A percentile compares a stretch with the other conserved stretches of the same genome.
Conservation (phyloP, 2,329 filamentous ascomycete species). For the Diaporthe amygdali region DNA sequence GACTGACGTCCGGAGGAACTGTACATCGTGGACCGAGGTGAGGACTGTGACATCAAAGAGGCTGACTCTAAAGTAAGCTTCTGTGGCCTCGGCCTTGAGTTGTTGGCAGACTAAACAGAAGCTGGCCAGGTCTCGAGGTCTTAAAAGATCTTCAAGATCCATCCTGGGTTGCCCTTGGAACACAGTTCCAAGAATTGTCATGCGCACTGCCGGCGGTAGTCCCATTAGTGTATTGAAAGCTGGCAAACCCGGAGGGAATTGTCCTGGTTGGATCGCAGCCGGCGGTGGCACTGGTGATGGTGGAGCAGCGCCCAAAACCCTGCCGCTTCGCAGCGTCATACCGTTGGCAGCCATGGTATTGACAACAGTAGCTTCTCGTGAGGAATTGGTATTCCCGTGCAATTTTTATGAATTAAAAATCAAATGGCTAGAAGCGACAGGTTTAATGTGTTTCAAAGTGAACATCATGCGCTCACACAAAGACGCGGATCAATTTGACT, state of each 20-base stretch:
- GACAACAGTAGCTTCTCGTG: background rate
- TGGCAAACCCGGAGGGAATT: too few relatives aligned
- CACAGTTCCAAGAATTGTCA: background rate
- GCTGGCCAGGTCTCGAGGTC: background rate
- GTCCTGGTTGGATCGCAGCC: background rate
- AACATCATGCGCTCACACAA: background rate
- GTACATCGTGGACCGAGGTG: background rate
- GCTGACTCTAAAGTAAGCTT: background rate
- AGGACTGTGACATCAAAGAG: background rate
- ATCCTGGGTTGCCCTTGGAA: background rate
- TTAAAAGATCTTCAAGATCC: background rate
- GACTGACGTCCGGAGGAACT: accelerated
- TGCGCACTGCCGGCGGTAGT: background rate
- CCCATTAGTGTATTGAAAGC: background rate
- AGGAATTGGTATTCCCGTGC: accelerated
- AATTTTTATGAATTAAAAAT: background rate
- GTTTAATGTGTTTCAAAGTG: background rate
- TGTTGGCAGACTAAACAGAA: background rate
- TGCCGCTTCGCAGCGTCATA: background rate
- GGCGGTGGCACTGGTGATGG: background rate
- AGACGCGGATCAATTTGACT: background rate
- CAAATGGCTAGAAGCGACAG: background rate
- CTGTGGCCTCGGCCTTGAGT: background rate
- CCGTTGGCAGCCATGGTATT: background rate
- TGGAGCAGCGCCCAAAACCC: background rate